Evolutionary conservation across 306 rosid genomes (phyloP), one percentile per base, ranked within the genome.

Genomic region (Ziziphus jujuba): DNA sequence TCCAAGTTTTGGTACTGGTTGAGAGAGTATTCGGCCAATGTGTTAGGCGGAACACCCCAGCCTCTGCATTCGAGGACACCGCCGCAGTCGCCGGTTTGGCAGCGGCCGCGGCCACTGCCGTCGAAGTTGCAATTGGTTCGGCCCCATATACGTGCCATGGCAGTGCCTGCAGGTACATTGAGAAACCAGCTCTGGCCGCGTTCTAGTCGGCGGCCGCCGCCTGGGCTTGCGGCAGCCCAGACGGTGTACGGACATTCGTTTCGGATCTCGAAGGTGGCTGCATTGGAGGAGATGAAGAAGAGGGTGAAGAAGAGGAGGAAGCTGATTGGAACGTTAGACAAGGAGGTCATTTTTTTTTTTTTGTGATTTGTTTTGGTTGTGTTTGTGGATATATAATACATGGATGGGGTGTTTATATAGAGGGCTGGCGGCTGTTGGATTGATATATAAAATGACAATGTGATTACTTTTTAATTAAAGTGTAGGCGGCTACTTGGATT

Each of bases 111-210:
- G 0, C 92, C 91, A 0, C 65, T 34, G 0, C 49, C 56, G 24
- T 86, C 84, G 20, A 87, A 87, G 47, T 63, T 76, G 83, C 97
- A 87, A n/a, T 74, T 72, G 33, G 97, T 91, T 40, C 95, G 87
- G 0, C 85, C 87, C 95, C 97, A 91, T 3, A 91, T 82, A 56
- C 92, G 86, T 67, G 52, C 91, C 92, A n/a, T 77, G 72, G 53
- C 34, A 7, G 79, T 74, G 38, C 79, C 63, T 0, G 73, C 59
- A 0, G 79, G 22, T 11, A 68, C 77, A 9, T 60, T 13, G 24
- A 91, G 0, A 12, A 15, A 52, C 92, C 95, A 85, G 83, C 80
- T 15, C 69, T 59, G 3, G 86, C 87, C 3, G 71, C 85, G 36
- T 10, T 66, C 57, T 7, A 74, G 72, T 31, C 72, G 72, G 52